Conservation (phyloP, 495 filamentous ascomycete genomes). For the Pyrenula aspistea region DNA sequence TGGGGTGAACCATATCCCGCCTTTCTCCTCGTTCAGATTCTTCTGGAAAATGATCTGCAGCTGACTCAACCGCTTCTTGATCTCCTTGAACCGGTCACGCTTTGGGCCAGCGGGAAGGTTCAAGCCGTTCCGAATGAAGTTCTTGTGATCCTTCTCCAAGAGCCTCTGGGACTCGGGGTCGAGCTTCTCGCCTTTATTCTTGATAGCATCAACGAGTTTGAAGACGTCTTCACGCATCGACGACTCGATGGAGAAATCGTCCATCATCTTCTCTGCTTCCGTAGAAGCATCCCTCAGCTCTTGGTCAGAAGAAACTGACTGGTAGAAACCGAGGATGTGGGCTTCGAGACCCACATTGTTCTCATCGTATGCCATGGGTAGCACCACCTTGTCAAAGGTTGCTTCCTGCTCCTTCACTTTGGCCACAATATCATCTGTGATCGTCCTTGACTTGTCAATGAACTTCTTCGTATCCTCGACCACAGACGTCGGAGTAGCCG, state of each 20-base stretch:
- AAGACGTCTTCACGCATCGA: constrained; percentile 60
- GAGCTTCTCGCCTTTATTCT: constrained; percentile 45
- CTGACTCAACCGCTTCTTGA: constrained; percentile 57
- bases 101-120: constrained; percentile 47
- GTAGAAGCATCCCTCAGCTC: constrained; percentile 60
- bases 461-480: constrained; percentile 64
- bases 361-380: constrained; percentile 57
- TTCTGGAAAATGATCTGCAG: constrained; percentile 57
- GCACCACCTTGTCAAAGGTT: constrained; percentile 52
- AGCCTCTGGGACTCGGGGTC: constrained; percentile 51
- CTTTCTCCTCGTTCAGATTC: constrained; percentile 58
- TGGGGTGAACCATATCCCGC: constrained; percentile 51
- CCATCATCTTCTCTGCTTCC: constrained; percentile 54
- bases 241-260: constrained; percentile 54
- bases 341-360: constrained; percentile 45
- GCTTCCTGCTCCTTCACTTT: constrained; percentile 53
- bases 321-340: constrained; percentile 64
- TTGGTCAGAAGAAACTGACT: constrained; percentile 60
- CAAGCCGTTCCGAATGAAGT: constrained; percentile 51
- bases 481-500: constrained; percentile 64
- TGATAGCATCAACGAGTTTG: constrained; percentile 46
- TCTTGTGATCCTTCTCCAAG: constrained; percentile 58
- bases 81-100: constrained; percentile 58
- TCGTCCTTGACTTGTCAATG: constrained; percentile 50
- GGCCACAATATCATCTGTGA: constrained; percentile 66